Evolutionary conservation across 73 alveolate species (phyloP).

Genomic region (Paramecium bursaria): DNA sequence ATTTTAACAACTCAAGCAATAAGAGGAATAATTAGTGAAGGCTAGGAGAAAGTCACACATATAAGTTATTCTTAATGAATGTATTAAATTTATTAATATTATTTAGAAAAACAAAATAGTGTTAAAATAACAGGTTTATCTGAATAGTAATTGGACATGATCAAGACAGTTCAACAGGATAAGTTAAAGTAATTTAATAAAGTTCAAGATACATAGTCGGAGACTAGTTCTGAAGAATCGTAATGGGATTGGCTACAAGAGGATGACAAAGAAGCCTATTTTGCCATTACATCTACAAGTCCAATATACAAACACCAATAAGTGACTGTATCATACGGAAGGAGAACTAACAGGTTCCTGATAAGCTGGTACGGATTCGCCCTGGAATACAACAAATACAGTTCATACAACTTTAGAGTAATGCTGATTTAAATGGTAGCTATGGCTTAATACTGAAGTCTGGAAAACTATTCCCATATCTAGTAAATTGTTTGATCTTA

Average conservation of each 20-base stretch:
- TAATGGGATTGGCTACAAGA: constrained; percentile 59
- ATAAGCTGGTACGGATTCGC: constrained; percentile 71
- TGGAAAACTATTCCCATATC: neutral
- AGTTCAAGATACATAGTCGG: no score
- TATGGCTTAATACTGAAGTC: constrained; percentile 63
- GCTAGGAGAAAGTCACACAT: no score
- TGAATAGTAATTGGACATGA: no score
- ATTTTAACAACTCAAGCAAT: neutral
- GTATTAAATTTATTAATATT: no score
- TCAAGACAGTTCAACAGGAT: no score
- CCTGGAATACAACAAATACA: constrained; percentile 47
- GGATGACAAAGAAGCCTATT: constrained; percentile 35
- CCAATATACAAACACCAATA: constrained; percentile 43
- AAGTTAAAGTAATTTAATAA: no score
- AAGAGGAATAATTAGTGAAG: neutral
- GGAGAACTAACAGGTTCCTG: constrained; percentile 67
- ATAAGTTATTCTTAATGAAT: no score
- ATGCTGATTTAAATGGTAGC: neutral
- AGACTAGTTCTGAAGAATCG: constrained; percentile 46
- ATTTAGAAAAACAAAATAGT: neutral
- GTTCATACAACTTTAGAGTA: constrained; percentile 67
- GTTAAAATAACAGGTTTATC: neutral
- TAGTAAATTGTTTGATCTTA: constrained; percentile 50
- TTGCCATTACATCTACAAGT: constrained; percentile 20
- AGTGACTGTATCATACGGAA: constrained; percentile 57